A percentile compares a stretch with the other conserved stretches of the same genome.
These are phyloP conservation scores for Ceratocystiopsis sp. DNA, from an alignment of 2,329 filamentous ascomycete species.

Conservation along the genomic window DNA sequence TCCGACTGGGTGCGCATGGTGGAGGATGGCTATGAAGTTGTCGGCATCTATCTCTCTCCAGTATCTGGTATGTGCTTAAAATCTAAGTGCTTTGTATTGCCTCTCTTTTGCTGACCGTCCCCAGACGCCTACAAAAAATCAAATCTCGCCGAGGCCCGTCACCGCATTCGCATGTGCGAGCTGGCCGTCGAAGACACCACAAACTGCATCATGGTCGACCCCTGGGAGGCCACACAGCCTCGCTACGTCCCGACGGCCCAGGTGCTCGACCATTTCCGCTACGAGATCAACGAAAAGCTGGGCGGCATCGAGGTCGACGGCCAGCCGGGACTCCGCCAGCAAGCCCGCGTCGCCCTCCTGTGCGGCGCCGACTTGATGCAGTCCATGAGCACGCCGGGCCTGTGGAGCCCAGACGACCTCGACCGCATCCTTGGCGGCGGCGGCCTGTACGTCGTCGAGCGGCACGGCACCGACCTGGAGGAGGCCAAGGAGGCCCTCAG, in stretches of 20 bases:
- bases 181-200: slow-evolving; percentile 59
- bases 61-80: slow-evolving; percentile 15
- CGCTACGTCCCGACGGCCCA: slow-evolving; percentile 78
- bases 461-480: slow-evolving; percentile 68
- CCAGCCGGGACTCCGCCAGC: slow-evolving; percentile 3
- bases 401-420: slow-evolving; percentile 75
- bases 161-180: slow-evolving; percentile 62
- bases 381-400: slow-evolving; percentile 55
- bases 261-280: slow-evolving; percentile 78
- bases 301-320: slow-evolving; percentile 41
- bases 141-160: slow-evolving; percentile 38
- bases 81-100: too few species aligned
- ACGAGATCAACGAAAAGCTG: slow-evolving; percentile 69
- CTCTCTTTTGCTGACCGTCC: too few species aligned
- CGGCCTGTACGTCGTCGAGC: slow-evolving; percentile 74
- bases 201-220: slow-evolving; percentile 73
- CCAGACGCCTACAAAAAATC: slow-evolving; percentile 54
- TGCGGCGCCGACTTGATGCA: slow-evolving; percentile 62
- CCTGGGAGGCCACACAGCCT: slow-evolving; percentile 32
- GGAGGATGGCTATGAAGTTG: slow-evolving; percentile 50
- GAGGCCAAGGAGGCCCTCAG: slow-evolving; percentile 70
- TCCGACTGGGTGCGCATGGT: slow-evolving; percentile 19
- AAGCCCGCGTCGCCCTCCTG: slow-evolving; percentile 62
- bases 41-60: slow-evolving; percentile 74
- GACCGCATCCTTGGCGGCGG: slow-evolving; percentile 76